Percentiles rank a stretch among this genome's conserved stretches.
phyloP scores from a whole-genome alignment of 768 basidiomycete species.

The Myochromella boudieri region DNA sequence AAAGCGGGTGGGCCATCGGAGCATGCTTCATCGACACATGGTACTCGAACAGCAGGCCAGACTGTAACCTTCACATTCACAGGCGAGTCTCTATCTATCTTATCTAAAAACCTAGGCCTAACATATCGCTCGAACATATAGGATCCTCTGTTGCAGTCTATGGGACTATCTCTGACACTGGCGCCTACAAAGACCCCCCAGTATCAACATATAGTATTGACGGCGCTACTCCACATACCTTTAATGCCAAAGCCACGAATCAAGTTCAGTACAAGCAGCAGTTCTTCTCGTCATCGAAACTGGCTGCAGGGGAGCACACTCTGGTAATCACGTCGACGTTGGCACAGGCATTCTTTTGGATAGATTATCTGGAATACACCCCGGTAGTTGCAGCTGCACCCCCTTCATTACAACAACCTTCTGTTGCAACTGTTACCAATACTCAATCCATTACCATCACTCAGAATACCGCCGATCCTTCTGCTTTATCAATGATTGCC shows the following conservation, averaged over 20 bases:
- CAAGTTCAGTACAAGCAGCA: constrained; percentile 10
- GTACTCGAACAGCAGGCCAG: constrained; percentile 9
- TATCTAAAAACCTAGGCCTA: no score
- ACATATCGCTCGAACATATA: not conserved
- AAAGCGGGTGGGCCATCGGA: constrained; percentile 7
- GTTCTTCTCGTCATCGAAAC: constrained; percentile 16
- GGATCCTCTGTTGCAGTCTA: constrained; percentile 15
- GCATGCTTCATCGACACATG: constrained; percentile 12
- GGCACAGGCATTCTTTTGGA: constrained; percentile 13
- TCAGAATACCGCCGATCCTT: no score
- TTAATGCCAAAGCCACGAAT: not conserved
- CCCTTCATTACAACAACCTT: not conserved
- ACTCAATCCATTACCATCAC: no score
- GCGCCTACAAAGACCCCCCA: not conserved
- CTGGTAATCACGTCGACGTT: constrained; percentile 18
- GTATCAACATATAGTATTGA: constrained; percentile 14
- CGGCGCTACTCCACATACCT: not conserved
- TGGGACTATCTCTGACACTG: constrained; percentile 10
- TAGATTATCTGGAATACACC: constrained; percentile 12
- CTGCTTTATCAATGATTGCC: no score
- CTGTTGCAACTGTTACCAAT: no score
- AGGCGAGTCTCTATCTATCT: constrained; percentile 7
- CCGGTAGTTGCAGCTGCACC: not conserved
- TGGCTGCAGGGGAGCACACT: constrained; percentile 18
- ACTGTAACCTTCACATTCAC: constrained; percentile 15